phyloP scores from a whole-genome alignment of 2,329 filamentous ascomycete genomes.

The Lecanoromycetidae sp. region DNA sequence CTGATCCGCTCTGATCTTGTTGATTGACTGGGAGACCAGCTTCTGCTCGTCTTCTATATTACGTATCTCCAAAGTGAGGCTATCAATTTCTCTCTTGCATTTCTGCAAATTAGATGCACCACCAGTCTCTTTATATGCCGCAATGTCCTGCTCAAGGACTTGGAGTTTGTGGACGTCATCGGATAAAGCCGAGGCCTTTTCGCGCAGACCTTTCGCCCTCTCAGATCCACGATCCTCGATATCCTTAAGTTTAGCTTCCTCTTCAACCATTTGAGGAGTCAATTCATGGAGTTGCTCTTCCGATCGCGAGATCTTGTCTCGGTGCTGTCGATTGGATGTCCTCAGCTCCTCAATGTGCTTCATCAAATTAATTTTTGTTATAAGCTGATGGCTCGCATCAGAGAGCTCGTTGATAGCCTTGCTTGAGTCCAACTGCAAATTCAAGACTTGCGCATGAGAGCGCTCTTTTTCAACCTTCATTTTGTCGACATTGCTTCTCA shows the following conservation, averaged over 20 bases:
- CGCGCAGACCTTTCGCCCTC: conserved; percentile 59
- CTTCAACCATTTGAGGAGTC: conserved; percentile 62
- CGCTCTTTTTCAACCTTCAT: conserved; percentile 60
- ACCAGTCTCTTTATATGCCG: conserved; percentile 62
- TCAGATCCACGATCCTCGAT: conserved; percentile 57
- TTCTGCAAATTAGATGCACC: conserved; percentile 59
- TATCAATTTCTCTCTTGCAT: conserved; percentile 57
- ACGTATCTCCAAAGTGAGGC: conserved; percentile 53
- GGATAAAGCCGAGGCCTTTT: conserved; percentile 58
- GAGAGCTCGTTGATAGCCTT: conserved; percentile 63
- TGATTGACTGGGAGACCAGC: conserved; percentile 56
- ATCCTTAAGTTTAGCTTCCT: conserved; percentile 65
- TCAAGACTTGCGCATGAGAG: conserved; percentile 52
- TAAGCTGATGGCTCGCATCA: conserved; percentile 59
- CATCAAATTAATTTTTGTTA: conserved; percentile 63
- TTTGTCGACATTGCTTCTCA: conserved; percentile 54
- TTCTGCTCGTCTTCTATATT: conserved; percentile 56
- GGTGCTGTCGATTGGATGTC: conserved; percentile 54
- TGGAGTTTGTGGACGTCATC: conserved; percentile 67
- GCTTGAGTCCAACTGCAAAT: conserved; percentile 64
- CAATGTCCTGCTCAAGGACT: conserved; percentile 64
- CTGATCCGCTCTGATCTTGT: conserved; percentile 64
- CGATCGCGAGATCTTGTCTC: conserved; percentile 54
- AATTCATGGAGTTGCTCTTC: conserved; percentile 65
- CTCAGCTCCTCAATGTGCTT: conserved; percentile 63